These are phyloP conservation scores for Aspergillus saccharolyticus DNA, from an alignment of 495 filamentous ascomycete species.

Conservation along the genomic window DNA sequence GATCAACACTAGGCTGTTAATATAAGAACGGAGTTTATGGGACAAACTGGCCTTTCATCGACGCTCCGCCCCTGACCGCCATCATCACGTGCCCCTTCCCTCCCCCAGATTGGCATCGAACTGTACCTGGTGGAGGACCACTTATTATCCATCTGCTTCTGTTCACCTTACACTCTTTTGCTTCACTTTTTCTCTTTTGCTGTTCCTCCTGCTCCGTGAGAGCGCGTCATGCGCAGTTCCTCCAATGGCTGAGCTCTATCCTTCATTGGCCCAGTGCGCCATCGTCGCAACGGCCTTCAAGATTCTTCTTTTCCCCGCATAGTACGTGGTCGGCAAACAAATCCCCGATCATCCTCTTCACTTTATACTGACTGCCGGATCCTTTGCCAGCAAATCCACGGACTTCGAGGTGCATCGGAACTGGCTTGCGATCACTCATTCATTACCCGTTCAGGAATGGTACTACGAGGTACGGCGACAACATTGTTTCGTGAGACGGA, in stretches of 20 bases:
- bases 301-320: constrained; percentile 89
- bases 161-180: neutral
- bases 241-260: constrained; percentile 76
- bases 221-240: constrained; percentile 23
- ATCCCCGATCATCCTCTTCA: neutral
- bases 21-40: neutral
- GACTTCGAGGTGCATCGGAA: constrained; percentile 98
- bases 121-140: neutral
- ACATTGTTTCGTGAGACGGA: neutral
- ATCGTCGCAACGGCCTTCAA: constrained; percentile 86
- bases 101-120: constrained; percentile 12
- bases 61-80: neutral
- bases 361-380: constrained; percentile 1
- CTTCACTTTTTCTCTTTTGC: constrained; percentile 2
- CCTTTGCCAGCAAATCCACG: constrained; percentile 76
- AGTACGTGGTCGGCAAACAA: constrained; percentile 56
- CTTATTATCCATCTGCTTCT: neutral
- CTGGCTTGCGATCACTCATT: constrained; percentile 93
- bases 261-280: constrained; percentile 81
- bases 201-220: constrained; percentile 10
- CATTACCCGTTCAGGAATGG: constrained; percentile 82
- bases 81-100: constrained; percentile 13
- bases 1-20: neutral
- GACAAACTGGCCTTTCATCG: constrained; percentile 20
- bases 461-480: constrained; percentile 69